Evolutionary conservation across 2,329 filamentous ascomycete species (phyloP), one percentile per base, ranked within the genome.

Genomic region (Ophiocordyceps camponoti-saundersi): DNA sequence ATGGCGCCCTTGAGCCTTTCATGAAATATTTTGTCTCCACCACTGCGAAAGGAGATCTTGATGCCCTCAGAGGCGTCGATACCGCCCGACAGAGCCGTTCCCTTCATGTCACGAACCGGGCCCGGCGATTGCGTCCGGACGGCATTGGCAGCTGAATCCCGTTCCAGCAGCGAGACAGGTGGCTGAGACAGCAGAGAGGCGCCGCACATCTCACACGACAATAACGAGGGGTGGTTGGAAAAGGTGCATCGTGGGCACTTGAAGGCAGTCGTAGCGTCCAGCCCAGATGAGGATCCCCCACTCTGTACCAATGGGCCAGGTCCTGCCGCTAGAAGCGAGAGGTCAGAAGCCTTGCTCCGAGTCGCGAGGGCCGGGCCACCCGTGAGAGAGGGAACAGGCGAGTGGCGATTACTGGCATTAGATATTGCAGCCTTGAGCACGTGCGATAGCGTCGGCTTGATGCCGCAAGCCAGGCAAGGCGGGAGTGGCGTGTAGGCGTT

Each of bases 201-300:
- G 13, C 86, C 86, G 57, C 92, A 98, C 46, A 98, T 88, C 63
- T 98, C 92, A 57, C 92, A 98, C 6, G 80, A 77, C 13, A 79
- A 65, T 13, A 98, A 66, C 3, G 86, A 95, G 1, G 88, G 86
- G 58, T 96, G 87, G 55, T 98, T 98, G 39, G 82, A 72, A 57
- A 96, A 96, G 1, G 92, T 98, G 59, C 92, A 98, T 50, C 92
- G 73, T 8, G 87, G 85, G 57, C 92, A 98, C 47, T 76, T 68
- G 50, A 80, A 75, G 1, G 67, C 67, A 2, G 68, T 62, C 16
- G 48, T 30, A 22, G 53, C n/a, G 34, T 52, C 51, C 34, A 48
- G 40, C 11, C 47, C 21, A 3, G 44, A 45, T 4, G 47, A 47
- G 18, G 48, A 40, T 16, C 45, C 42, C 34, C 46, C 44, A 13